phyloP scores from a whole-genome alignment of 805 yeast genomes.

The Clavispora phyllophila region DNA sequence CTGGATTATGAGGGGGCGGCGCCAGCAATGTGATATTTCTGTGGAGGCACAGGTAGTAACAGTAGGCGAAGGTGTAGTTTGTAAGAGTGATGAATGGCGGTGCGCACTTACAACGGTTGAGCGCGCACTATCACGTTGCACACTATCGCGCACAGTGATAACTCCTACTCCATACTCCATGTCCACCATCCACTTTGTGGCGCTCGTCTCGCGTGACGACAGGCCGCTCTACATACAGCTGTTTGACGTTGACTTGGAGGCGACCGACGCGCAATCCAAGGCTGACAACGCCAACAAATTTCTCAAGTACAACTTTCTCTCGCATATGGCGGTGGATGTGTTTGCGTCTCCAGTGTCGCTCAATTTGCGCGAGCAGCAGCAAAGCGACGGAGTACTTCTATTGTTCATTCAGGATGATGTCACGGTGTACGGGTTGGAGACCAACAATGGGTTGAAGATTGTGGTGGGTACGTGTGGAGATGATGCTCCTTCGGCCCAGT shows the following conservation, averaged over 20 bases:
- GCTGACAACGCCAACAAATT: conserved; percentile 36
- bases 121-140: too few relatives aligned
- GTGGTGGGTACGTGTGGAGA: conserved; percentile 44
- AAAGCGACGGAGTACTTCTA: conserved; percentile 30
- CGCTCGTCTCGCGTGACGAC: conserved; percentile 54
- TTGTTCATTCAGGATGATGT: conserved; percentile 65
- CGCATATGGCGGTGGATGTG: conserved; percentile 73
- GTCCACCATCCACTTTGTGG: conserved; percentile 43
- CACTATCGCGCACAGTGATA: too few relatives aligned
- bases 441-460: conserved; percentile 63
- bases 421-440: conserved; percentile 63
- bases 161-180: neutral
- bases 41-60: too few relatives aligned
- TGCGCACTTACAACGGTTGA: neutral
- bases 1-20: too few relatives aligned
- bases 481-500: conserved; percentile 3
- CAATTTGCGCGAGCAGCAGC: conserved; percentile 34
- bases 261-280: neutral
- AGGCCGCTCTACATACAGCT: conserved; percentile 58
- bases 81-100: too few relatives aligned
- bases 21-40: too few relatives aligned
- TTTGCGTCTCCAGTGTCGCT: conserved; percentile 51
- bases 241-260: conserved; percentile 23
- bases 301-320: conserved; percentile 60
- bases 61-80: too few relatives aligned